Base-by-base conservation (phyloP, 768 basidiomycete genomes). In the Podaxis rugospora region DNA sequence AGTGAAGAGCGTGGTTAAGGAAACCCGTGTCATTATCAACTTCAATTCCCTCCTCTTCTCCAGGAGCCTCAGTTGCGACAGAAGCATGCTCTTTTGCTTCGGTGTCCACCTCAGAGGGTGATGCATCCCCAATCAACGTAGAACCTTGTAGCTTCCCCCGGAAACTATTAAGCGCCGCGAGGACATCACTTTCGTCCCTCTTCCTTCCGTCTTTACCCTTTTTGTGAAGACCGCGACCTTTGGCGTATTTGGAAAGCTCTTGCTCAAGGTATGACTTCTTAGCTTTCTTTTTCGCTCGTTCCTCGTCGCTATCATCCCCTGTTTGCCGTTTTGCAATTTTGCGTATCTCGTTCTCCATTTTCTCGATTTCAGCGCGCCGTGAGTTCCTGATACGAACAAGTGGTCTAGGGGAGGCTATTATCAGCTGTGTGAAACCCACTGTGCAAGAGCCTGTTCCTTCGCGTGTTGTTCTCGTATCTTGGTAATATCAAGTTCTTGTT, bases 281-380 rank as follows among this genome's bases (percentile, higher is more conserved):
- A 57, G 75, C 71, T 59, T 85, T 86, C 65, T 78, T 84, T 63
- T 69, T 80, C 16, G 82, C 70, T 14, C 72, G 79, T 47, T 92
- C 89, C 35, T 89, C 89, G 66, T 89, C 89, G 46, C 83, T 86
- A 25, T 79, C 80, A 13, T 78, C 77, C 1, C 79, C 83, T 27
- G 79, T 82, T 7, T 81, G 83, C 46, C 79, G 81, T 63, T 86
- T 85, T 28, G 84, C 79, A 5, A 96, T 83, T 63, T 84, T 88
- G 25, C 92, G 88, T 58, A 98, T 90, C 49, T 93, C 90, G 5
- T 85, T 86, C 72, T 98, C 93, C 87, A 98, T 92, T 66, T 83
- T 88, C 66, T 87, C 88, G 54, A 97, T 92, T 70, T 94, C 87
- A 5, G 84, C 78, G 68, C 88, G 83, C 21, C 90, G 89, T 10